Conservation (phyloP, 2,329 filamentous ascomycete genomes). For the Penicillium sp. region DNA sequence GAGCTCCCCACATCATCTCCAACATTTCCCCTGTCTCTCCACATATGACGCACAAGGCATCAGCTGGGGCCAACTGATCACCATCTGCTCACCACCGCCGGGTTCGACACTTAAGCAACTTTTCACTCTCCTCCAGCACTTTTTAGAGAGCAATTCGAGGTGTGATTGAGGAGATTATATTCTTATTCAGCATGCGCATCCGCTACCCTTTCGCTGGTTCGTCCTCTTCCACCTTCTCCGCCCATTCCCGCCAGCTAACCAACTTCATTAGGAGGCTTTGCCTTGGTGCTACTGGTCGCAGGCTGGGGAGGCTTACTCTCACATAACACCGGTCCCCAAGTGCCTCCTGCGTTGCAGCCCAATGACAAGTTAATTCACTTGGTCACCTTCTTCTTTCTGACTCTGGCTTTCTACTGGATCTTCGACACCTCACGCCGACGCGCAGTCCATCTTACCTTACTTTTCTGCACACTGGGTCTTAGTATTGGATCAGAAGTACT, state of each 20-base stretch:
- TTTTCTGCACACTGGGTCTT: constrained; percentile 65
- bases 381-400: constrained; percentile 83
- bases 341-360: constrained; percentile 50
- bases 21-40: constrained; percentile 8
- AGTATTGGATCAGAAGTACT: constrained; percentile 55
- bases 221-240: constrained; percentile 27
- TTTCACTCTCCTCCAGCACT: not conserved
- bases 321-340: constrained; percentile 33
- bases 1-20: not conserved
- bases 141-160: no score
- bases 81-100: constrained; percentile 6
- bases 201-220: constrained; percentile 81
- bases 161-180: no score
- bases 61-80: constrained; percentile 18
- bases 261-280: constrained; percentile 54
- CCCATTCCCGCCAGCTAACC: constrained; percentile 14
- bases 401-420: constrained; percentile 88
- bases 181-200: constrained; percentile 63
- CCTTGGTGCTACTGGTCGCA: constrained; percentile 63
- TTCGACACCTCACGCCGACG: constrained; percentile 84
- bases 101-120: not conserved
- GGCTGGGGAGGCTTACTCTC: constrained; percentile 73
- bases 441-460: constrained; percentile 72
- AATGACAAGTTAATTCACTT: constrained; percentile 90
- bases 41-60: constrained; percentile 28